phyloP scores from a whole-genome alignment of 129 eudicot genomes.

The Helianthus annuus region HanXRQr2.0-SUNRISE NC_035449.2:173622157-173622656 shows the following conservation, averaged over 20 bases:
- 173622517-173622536: neutral
- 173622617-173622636: slow-evolving; percentile 30
- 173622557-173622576: slow-evolving; percentile 57
- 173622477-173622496: neutral
- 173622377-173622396: neutral
- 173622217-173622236: neutral
- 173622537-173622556: neutral
- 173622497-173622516: neutral
- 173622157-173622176: neutral
- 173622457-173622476: slow-evolving; percentile 9
- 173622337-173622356: neutral
- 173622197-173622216: neutral
- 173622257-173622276: neutral
- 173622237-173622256: neutral
- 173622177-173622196: neutral
- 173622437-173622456: slow-evolving; percentile 10
- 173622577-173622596: slow-evolving; percentile 56
- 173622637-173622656: slow-evolving; percentile 47
- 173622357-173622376: neutral
- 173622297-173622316: neutral
- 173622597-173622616: slow-evolving; percentile 50
- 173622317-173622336: slow-evolving; percentile 1
- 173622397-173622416: no score
- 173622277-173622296: no score
- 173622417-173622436: neutral